phyloP scores from a whole-genome alignment of 2,329 filamentous ascomycete genomes.

The Colletotrichum higginsianum region DNA sequence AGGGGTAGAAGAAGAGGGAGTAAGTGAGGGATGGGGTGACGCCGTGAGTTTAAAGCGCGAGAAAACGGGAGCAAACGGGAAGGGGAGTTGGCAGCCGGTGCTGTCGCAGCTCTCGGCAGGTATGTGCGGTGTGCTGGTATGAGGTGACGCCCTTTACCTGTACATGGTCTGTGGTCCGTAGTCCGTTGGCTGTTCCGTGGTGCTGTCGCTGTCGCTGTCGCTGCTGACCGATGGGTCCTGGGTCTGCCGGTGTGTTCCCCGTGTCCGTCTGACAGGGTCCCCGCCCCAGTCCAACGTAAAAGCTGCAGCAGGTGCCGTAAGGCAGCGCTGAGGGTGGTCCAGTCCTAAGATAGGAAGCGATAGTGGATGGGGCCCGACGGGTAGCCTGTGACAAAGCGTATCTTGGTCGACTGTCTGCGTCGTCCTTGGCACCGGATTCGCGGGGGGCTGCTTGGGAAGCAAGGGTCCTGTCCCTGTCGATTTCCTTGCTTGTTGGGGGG shows the following conservation, averaged over 20 bases:
- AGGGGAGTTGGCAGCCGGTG: slow-evolving; percentile 15
- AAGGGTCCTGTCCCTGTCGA: slow-evolving; percentile 38
- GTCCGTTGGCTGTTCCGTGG: slow-evolving; percentile 11
- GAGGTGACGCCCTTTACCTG: slow-evolving; percentile 35
- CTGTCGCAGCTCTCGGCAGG: slow-evolving; percentile 40
- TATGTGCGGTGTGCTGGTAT: slow-evolving; percentile 25
- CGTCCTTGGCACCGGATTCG: slow-evolving; percentile 40
- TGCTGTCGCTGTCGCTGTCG: slow-evolving; percentile 14
- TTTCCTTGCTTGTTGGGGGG: slow-evolving; percentile 39
- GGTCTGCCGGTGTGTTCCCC: slow-evolving; percentile 17
- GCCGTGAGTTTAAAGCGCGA: slow-evolving; percentile 36
- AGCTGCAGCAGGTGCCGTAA: slow-evolving; percentile 13
- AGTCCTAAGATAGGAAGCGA: slow-evolving; percentile 33
- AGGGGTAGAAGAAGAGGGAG: slow-evolving; percentile 18
- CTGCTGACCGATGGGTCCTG: slow-evolving; percentile 17
- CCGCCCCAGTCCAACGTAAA: slow-evolving; percentile 23
- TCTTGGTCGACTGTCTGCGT: slow-evolving; percentile 33
- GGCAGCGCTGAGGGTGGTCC: slow-evolving; percentile 11
- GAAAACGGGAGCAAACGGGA: slow-evolving; percentile 29
- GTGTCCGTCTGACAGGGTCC: slow-evolving; percentile 27
- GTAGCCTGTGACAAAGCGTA: slow-evolving; percentile 40
- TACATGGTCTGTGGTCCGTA: slow-evolving; percentile 25
- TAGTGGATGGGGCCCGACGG: slow-evolving; percentile 25
- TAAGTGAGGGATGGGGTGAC: slow-evolving; percentile 36
- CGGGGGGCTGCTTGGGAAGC: slow-evolving; percentile 31